Base-by-base conservation (phyloP, 805 yeast species). In the Nakazawaea ishiwadae region DNA sequence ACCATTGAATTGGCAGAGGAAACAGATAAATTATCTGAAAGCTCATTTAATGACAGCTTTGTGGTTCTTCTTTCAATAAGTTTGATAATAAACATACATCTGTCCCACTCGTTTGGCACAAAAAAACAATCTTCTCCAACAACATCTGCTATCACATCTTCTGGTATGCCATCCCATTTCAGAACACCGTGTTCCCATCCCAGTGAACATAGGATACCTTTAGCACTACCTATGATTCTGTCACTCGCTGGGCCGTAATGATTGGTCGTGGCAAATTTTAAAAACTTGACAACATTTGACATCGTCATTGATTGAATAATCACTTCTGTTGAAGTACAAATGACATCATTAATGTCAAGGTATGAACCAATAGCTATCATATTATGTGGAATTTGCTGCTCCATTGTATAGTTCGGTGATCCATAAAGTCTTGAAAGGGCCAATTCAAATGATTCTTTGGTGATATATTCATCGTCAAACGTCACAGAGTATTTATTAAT, bases 61-160 rank as follows among this genome's bases (percentile, higher is more conserved):
- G 24, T 11, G 51, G 58, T 44, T 24, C 71, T 48, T 51, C 71
- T 53, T 45, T 68, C 70, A 31, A 71, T 59, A 35, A 73, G 49
- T 33, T 58, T 63, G 28, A 71, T 65, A 3, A 69, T 59, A 46
- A 76, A 75, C 21, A 69, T 45, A 32, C 76, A 71, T 39, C 82
- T 59, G 32, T 74, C 79, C 77, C 77, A 74, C 51, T 76, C 82
- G 2, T 66, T 64, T 2, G 76, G 75, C 4, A 73, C 73, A 51
- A 71, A 76, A 47, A 76, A 75, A 16, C 68, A 71, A 48, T 77
- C 78, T 14, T 67, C 60, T 0, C 73, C 67, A 11, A 75, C 63
- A 5, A 73, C 71, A 20, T 66, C 68, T 0, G 69, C 61, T 12
- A 73, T 63, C 5, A 73, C 56, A 1, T 58, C 48, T 0, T 53